Evolutionary conservation across 768 basidiomycete species (phyloP), one percentile per base, ranked within the genome.

Genomic region (Russula emetica): DNA sequence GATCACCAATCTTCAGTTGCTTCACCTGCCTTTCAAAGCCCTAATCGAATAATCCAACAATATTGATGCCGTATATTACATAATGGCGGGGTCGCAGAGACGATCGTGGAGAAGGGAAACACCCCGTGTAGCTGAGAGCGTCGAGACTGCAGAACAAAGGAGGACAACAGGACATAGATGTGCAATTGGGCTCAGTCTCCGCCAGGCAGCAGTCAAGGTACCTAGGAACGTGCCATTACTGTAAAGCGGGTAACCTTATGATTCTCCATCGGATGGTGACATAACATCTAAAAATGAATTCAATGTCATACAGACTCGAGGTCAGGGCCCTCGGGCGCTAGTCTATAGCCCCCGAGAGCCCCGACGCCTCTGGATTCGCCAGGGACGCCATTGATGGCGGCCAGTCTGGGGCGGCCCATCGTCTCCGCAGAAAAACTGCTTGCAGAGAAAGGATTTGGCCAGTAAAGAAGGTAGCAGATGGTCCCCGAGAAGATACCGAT

Each of bases 361-460:
- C n/a, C 73, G 36, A 13, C 4, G 58, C 67, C 63, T 50, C 71
- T 70, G 60, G 69, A 60, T 49, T 70, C 24, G n/a, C 22, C 5
- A 52, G 16, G 11, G 34, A 71, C 69, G n/a, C 67, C 47, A 16
- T 72, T 62, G 40, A 58, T 71, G 60, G 84, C 83, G 30, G 82
- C 67, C 18, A 72, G 67, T 62, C 82, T 76, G 36, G 85, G 82
- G 67, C 75, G 72, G 16, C 70, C 68, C 36, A 75, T 74, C 26
- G 44, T 52, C 32, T 74, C 67, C 38, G 68, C 45, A 56, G 63
- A 65, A 67, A 81, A 82, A 57, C 70, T 77, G 16, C 67, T 67
- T n/a, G 65, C 66, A 49, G 77, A 74, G 70, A 87, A 83, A 2
- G 86, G 86, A 63, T 74, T 85, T 50, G 84, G 85, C 84, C 85